Percentiles rank a stretch among this genome's conserved stretches.
Conservation (phyloP, 495 filamentous ascomycete genomes). For the Penicillium goetzii region DNA sequence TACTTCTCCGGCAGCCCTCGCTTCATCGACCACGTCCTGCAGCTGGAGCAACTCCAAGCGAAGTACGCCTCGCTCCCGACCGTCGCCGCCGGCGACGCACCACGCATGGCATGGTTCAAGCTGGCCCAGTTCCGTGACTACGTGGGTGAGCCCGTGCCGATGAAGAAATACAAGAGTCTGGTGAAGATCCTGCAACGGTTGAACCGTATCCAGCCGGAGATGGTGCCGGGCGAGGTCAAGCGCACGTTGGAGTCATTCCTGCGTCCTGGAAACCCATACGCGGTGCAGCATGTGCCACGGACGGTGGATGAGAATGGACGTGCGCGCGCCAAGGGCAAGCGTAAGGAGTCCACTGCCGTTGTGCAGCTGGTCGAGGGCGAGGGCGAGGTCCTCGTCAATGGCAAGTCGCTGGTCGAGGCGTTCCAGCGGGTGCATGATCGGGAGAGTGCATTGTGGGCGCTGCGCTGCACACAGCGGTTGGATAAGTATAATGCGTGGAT, state of each 20-base stretch:
- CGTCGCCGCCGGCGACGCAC: slow-evolving; percentile 63
- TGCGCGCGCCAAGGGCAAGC: slow-evolving; percentile 74
- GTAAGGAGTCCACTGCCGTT: slow-evolving; percentile 83
- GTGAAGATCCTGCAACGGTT: slow-evolving; percentile 75
- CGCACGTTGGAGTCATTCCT: slow-evolving; percentile 69
- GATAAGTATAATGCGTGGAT: slow-evolving; percentile 99
- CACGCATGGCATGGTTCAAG: slow-evolving; percentile 83
- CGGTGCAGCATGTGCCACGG: slow-evolving; percentile 57
- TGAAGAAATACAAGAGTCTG: slow-evolving; percentile 76
- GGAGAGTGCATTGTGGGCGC: slow-evolving; percentile 89
- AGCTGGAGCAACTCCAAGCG: slow-evolving; percentile 68
- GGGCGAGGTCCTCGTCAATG: slow-evolving; percentile 88
- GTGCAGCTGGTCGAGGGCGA: slow-evolving; percentile 89
- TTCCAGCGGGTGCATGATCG: slow-evolving; percentile 92
- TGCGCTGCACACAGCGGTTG: slow-evolving; percentile 78
- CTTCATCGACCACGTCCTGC: slow-evolving; percentile 85
- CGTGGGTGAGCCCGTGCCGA: slow-evolving; percentile 75
- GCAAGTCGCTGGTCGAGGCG: slow-evolving; percentile 72
- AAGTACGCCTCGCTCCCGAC: slow-evolving; percentile 73
- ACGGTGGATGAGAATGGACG: slow-evolving; percentile 74
- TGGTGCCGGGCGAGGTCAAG: slow-evolving; percentile 72
- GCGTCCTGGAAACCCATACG: slow-evolving; percentile 71
- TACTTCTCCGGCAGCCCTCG: slow-evolving; percentile 88
- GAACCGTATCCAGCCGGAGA: slow-evolving; percentile 79
- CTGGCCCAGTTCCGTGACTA: slow-evolving; percentile 72